A percentile compares a stretch with the other conserved stretches of the same genome.
These are phyloP conservation scores for Paratinospora sagittata DNA, from an alignment of 164 flowering plant genomes.

Conservation along the genomic window DNA sequence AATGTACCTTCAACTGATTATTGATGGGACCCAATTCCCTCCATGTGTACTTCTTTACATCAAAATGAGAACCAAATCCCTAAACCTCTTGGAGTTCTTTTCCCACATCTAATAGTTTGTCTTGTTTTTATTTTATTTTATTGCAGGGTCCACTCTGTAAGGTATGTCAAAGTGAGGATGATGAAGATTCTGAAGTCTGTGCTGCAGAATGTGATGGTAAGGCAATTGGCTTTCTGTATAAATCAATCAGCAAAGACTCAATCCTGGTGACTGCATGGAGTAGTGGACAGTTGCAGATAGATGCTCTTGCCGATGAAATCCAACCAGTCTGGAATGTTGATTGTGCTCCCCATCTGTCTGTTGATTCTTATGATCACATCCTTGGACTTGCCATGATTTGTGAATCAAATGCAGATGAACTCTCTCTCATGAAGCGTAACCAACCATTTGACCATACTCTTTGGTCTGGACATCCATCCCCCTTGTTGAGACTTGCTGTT, in stretches of 20 bases:
- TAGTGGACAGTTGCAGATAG: slow-evolving; percentile 83
- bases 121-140: background rate
- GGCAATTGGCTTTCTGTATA: slow-evolving; percentile 74
- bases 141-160: slow-evolving; percentile 76
- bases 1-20: too few relatives aligned
- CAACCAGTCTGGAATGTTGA: slow-evolving; percentile 81
- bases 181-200: slow-evolving; percentile 28
- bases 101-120: background rate
- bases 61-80: background rate
- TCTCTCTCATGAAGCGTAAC: slow-evolving; percentile 33
- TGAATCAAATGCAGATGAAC: slow-evolving; percentile 40
- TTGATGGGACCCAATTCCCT: too few relatives aligned
- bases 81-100: background rate
- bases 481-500: slow-evolving; percentile 69
- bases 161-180: slow-evolving; percentile 37
- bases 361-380: slow-evolving; percentile 47
- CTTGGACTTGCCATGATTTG: slow-evolving; percentile 88
- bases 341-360: slow-evolving; percentile 55
- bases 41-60: background rate
- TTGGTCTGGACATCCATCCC: slow-evolving; percentile 88
- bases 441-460: slow-evolving; percentile 43
- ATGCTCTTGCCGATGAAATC: slow-evolving; percentile 92
- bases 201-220: slow-evolving; percentile 62
- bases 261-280: slow-evolving; percentile 81
- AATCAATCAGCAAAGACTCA: slow-evolving; percentile 72